Conservation (phyloP, 345 rosid genomes). For the Aquilaria malaccensis region DNA sequence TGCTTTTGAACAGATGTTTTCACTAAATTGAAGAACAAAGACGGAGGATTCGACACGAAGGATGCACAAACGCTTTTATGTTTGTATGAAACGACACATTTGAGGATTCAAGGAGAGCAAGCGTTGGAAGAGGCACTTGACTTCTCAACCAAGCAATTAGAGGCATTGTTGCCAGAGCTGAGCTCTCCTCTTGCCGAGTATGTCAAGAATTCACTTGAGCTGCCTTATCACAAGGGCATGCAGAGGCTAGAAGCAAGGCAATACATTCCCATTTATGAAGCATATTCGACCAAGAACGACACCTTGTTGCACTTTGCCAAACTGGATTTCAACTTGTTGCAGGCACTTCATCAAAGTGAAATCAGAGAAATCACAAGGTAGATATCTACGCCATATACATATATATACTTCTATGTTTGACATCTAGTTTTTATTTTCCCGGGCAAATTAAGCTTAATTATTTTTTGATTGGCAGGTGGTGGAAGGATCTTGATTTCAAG, state of each 20-base stretch:
- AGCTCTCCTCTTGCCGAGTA: conserved; percentile 6
- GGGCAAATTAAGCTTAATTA: not conserved
- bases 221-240: conserved; percentile 10
- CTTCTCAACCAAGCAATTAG: too few relatives aligned
- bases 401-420: not conserved
- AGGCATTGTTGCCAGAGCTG: not conserved
- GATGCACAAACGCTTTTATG: too few relatives aligned
- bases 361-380: conserved; percentile 13
- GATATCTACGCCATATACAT: too few relatives aligned
- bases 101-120: too few relatives aligned
- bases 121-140: too few relatives aligned
- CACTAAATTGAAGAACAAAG: too few relatives aligned
- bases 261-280: conserved; percentile 13
- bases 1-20: too few relatives aligned
- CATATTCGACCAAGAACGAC: conserved; percentile 21
- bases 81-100: too few relatives aligned
- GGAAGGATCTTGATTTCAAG: conserved; percentile 9
- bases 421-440: too few relatives aligned
- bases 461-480: conserved; percentile 16
- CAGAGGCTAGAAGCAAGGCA: conserved; percentile 16
- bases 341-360: conserved; percentile 16
- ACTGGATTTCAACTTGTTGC: not conserved
- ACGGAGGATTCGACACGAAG: too few relatives aligned
- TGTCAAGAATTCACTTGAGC: conserved; percentile 13
- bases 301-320: not conserved